Percentiles rank a stretch among this genome's conserved stretches.
These are phyloP conservation scores for Fusarium abutilonis DNA, from an alignment of 2,329 filamentous ascomycete species.

Conservation along the genomic window DNA sequence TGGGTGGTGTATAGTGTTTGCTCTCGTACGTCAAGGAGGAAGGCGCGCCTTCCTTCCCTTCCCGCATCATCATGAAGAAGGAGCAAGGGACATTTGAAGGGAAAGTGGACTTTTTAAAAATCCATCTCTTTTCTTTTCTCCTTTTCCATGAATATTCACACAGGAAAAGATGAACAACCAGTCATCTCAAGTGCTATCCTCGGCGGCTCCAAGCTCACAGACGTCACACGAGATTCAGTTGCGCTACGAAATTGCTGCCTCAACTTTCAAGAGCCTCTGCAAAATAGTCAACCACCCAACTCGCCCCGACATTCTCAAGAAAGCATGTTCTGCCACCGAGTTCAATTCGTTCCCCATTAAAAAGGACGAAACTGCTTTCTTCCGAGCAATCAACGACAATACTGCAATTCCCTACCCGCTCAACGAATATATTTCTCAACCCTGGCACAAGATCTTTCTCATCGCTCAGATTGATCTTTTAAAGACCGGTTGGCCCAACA, in stretches of 20 bases:
- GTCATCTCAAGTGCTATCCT: background rate
- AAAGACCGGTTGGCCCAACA: conserved; percentile 67
- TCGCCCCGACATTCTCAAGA: conserved; percentile 50
- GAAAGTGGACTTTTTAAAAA: no score
- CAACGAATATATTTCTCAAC: conserved; percentile 59
- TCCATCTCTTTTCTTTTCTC: background rate
- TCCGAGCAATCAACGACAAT: conserved; percentile 53
- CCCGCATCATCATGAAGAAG: background rate
- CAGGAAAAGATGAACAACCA: background rate
- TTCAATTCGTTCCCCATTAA: conserved; percentile 52
- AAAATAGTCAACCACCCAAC: conserved; percentile 43
- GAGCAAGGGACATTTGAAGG: background rate
- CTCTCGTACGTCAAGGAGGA: background rate
- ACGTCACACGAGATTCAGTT: conserved; percentile 45
- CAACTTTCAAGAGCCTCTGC: conserved; percentile 48
- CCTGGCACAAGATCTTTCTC: conserved; percentile 79
- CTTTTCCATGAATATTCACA: background rate
- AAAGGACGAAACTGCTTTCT: conserved; percentile 50
- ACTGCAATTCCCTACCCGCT: conserved; percentile 53
- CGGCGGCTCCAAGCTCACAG: background rate
- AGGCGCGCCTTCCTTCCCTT: background rate
- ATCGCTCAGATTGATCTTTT: conserved; percentile 78
- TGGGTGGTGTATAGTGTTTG: background rate
- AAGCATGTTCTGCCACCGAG: conserved; percentile 53
- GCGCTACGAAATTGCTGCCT: conserved; percentile 49